Base-by-base conservation (phyloP, 352 stramenopile species). In the Phytopythium mirpurense region DNA sequence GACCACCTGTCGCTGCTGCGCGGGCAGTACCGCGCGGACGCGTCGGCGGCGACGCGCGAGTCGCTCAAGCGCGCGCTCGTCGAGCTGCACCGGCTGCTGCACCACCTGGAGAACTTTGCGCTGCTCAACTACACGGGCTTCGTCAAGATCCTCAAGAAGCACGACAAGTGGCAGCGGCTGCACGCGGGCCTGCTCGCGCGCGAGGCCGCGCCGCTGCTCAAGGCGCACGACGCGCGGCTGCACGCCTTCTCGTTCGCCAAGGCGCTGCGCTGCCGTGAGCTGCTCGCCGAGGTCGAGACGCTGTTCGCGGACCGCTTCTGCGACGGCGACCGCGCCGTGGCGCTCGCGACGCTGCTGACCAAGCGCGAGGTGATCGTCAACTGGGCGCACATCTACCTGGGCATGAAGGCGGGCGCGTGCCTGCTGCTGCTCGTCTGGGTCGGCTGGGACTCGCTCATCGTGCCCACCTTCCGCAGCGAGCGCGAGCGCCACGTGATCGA, bases 101-200 rank as follows among this genome's bases (percentile, higher is more conserved):
- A 98, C 58, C 70, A 98, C 34, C 76, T 99, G 49, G 74, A 96
- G 34, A 99, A 99, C 68, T 99, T 96, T 77, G 83, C 91, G 27
- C 90, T 99, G 57, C 83, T 99, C 51, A 99, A 99, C 61, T 98
- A 98, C 70, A 99, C 96, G 0, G 96, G 87, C 15, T 98, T 98
- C 64, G 81, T 99, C 21, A 99, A 99, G 68, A 97, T 99, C 59
- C 63, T 98, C 29, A 98, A 99, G 65, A 98, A 98, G 54, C 90
- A 98, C 65, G 94, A 98, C 67, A 98, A 98, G 50, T 44, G 32
- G 48, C 35, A 43, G 48, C 32, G 24, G 14, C 32, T 44, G 31
- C 48, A 54, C 24, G 19, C 48, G 0, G 72, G 68, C 34, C 59
- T 69, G 37, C 46, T 51, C 15, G 36, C 68, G 42, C 67, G 68